These are phyloP conservation scores for Stemphylium vesicarium DNA, from an alignment of 2,329 filamentous ascomycete genomes.

Conservation along the genomic window DNA sequence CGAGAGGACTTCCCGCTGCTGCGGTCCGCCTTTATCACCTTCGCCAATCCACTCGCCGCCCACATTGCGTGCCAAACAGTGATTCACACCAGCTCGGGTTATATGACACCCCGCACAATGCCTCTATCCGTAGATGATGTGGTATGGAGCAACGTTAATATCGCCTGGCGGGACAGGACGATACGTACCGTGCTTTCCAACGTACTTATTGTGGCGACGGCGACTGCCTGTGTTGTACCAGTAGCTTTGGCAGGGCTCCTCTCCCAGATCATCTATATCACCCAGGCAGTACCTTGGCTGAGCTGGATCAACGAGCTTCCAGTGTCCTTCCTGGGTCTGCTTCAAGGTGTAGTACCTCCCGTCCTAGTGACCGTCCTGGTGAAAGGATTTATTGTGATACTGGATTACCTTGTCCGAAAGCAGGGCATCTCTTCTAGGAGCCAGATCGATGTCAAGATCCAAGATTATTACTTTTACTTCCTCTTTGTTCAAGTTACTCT, in stretches of 20 bases:
- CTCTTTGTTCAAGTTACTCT: slow-evolving; percentile 15
- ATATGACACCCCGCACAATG: slow-evolving; percentile 11
- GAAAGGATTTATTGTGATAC: slow-evolving; percentile 2
- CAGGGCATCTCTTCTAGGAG: slow-evolving; percentile 12
- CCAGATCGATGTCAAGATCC: slow-evolving; percentile 9
- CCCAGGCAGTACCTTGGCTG: slow-evolving; percentile 5
- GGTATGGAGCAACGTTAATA: slow-evolving; percentile 16
- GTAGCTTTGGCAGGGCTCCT: slow-evolving; percentile 13
- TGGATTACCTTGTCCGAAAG: slow-evolving; percentile 10
- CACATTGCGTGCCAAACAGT: slow-evolving; percentile 14
- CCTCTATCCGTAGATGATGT: slow-evolving; percentile 9
- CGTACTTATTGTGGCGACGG: slow-evolving; percentile 1
- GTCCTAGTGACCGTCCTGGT: slow-evolving; percentile 1
- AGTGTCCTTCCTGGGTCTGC: slow-evolving; percentile 4
- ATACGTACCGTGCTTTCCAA: slow-evolving; percentile 13
- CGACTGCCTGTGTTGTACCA: slow-evolving; percentile 6
- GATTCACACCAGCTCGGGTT: slow-evolving; percentile 11
- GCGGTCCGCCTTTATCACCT: slow-evolving; percentile 16
- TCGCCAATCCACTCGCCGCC: slow-evolving; percentile 6
- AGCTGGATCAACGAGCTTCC: slow-evolving; percentile 13
- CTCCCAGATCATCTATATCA: slow-evolving; percentile 19
- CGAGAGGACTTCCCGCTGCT: neutral
- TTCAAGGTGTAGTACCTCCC: slow-evolving; percentile 14
- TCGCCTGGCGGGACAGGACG: slow-evolving; percentile 10
- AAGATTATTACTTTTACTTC: slow-evolving; percentile 24